phyloP scores from a whole-genome alignment of 768 basidiomycete species.

The Hygrophoropsis aurantiaca region DNA sequence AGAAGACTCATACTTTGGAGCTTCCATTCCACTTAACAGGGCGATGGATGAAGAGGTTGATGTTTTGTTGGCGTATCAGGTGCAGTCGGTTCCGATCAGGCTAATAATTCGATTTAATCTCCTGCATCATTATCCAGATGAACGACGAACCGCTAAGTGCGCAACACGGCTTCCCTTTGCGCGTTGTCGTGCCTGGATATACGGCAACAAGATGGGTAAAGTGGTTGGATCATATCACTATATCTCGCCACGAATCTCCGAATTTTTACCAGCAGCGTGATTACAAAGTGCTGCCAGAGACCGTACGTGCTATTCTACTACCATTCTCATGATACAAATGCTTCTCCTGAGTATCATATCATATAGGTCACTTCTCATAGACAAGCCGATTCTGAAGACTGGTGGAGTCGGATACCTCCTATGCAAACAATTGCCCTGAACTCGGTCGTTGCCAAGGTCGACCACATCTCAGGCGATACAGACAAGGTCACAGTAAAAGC shows the following conservation, averaged over 20 bases:
- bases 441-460: slow-evolving; percentile 47
- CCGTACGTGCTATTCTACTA: slow-evolving; percentile 28
- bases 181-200: slow-evolving; percentile 65
- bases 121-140: slow-evolving; percentile 45
- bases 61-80: slow-evolving; percentile 64
- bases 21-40: slow-evolving; percentile 56
- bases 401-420: slow-evolving; percentile 57
- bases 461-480: slow-evolving; percentile 19
- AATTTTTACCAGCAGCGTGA: slow-evolving; percentile 75
- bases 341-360: neutral
- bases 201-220: slow-evolving; percentile 75
- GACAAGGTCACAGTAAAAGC: slow-evolving; percentile 16
- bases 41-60: slow-evolving; percentile 47
- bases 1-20: slow-evolving; percentile 62
- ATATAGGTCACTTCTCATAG: slow-evolving; percentile 26
- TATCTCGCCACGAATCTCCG: slow-evolving; percentile 54
- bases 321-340: slow-evolving; percentile 32
- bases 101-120: neutral
- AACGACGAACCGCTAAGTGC: slow-evolving; percentile 57
- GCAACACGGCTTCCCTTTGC: slow-evolving; percentile 65
- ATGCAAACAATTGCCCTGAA: slow-evolving; percentile 63
- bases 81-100: slow-evolving; percentile 15
- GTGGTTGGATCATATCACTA: slow-evolving; percentile 64
- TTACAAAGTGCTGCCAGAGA: slow-evolving; percentile 62
- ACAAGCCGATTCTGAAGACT: slow-evolving; percentile 23